phyloP scores from a whole-genome alignment of 23 red algal species.

The Cyanidium caldarium region DNA sequence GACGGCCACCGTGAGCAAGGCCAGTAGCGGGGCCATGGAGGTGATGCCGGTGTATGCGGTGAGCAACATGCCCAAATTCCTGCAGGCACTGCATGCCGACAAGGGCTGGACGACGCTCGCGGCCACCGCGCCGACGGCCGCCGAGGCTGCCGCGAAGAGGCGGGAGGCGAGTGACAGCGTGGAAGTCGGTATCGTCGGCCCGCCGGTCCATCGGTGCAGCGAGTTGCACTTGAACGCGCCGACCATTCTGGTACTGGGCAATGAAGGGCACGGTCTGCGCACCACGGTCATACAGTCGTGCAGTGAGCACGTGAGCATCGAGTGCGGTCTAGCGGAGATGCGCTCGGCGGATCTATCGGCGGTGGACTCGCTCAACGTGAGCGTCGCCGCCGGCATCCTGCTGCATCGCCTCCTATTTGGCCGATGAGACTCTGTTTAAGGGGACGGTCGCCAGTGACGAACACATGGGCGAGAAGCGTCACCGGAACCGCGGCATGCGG shows the following conservation, averaged over 20 bases:
- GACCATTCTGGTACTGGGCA: slow-evolving; percentile 72
- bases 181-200: not conserved
- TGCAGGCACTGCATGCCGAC: slow-evolving; percentile 8
- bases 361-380: slow-evolving; percentile 88
- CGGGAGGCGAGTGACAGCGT: not conserved
- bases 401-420: slow-evolving; percentile 41
- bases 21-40: slow-evolving; percentile 80
- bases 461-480: no score
- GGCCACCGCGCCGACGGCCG: slow-evolving; percentile 4
- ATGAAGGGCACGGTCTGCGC: slow-evolving; percentile 78
- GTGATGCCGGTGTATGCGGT: slow-evolving; percentile 32
- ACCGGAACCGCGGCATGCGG: no score
- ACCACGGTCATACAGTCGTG: slow-evolving; percentile 45
- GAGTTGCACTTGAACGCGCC: slow-evolving; percentile 14
- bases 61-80: slow-evolving; percentile 36
- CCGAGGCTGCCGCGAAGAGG: not conserved
- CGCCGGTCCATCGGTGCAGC: not conserved
- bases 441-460: no score
- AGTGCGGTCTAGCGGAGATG: not conserved
- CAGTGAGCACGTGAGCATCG: slow-evolving; percentile 39
- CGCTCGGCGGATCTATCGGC: not conserved
- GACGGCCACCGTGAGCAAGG: slow-evolving; percentile 54
- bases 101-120: slow-evolving; percentile 73
- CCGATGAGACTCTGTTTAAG: no score
- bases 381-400: slow-evolving; percentile 63